Percentiles rank a stretch among this genome's conserved stretches.
phyloP scores from a whole-genome alignment of 352 stramenopile species.

The Phytopythium boreale region DNA sequence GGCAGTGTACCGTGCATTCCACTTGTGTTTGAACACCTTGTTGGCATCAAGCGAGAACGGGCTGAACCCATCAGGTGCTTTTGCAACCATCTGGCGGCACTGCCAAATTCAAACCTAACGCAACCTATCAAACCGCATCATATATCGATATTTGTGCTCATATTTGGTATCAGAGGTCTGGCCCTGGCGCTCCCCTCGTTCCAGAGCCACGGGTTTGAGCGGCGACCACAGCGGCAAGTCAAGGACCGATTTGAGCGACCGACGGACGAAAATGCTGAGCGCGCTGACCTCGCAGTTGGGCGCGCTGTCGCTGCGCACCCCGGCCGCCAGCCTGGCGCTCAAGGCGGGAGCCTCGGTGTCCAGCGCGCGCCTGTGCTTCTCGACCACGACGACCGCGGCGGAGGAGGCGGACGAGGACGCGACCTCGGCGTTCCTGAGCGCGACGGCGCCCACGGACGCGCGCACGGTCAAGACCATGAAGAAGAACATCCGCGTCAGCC shows the following conservation, averaged over 20 bases:
- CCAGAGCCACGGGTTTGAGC: neutral
- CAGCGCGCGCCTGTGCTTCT: conserved; percentile 25
- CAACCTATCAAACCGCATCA: neutral
- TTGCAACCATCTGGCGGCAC: no score
- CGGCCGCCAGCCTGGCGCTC: conserved; percentile 17
- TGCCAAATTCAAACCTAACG: neutral
- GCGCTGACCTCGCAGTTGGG: conserved; percentile 54
- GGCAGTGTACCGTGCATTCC: neutral
- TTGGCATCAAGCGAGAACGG: no score
- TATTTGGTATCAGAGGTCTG: neutral
- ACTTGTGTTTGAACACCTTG: neutral
- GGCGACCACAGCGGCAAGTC: neutral
- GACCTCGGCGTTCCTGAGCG: conserved; percentile 58
- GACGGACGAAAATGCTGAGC: conserved; percentile 44
- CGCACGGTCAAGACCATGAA: conserved; percentile 80
- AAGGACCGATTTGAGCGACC: neutral
- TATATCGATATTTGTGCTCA: neutral
- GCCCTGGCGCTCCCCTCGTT: neutral
- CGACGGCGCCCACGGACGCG: conserved; percentile 44
- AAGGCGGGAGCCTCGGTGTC: conserved; percentile 11
- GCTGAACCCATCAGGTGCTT: neutral
- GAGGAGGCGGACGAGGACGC: conserved; percentile 31
- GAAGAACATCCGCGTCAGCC: conserved; percentile 75
- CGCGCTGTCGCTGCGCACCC: conserved; percentile 54
- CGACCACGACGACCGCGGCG: conserved; percentile 26